Base-by-base conservation (phyloP, 306 rosid species). In the Quillaja saponaria region DNA sequence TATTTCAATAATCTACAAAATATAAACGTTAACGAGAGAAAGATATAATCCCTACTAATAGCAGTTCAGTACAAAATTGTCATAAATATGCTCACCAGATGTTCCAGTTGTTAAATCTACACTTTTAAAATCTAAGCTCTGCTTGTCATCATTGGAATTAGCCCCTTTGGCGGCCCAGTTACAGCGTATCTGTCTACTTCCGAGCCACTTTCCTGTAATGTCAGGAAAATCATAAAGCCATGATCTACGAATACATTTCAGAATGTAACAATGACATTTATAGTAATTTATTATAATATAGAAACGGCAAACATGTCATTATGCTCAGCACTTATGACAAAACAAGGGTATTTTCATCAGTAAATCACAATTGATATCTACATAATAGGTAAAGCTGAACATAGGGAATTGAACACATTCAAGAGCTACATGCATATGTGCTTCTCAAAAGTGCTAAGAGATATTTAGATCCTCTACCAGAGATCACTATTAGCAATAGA, bases 101-200 rank as follows among this genome's bases (percentile, higher is more conserved):
- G 81, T 51, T 73, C 95, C 96, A 80, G 35, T 74, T 50, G 95
- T 77, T 40, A 86, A 81, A 80, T 91, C 97, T 69, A 88, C 88
- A 74, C 73, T 82, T 65, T 69, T 85, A 3, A 85, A 76, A 83
- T 86, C 92, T 34, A 79, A 73, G 49, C 74, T 62, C 72, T 77
- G 87, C 70, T 73, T 91, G 63, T 86, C 98, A 82, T 88, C 96
- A 55, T 67, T 69, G 40, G 64, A 17, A 72, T 8, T 76, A 42
- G 90, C 85, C 65, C 97, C 97, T 79, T 88, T 91, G 13, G 92
- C 59, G 18, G 97, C 97, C 96, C 97, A 91, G 63, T 88, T 91
- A 59, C 97, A 91, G 35, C 97, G 86, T 51, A 91, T 88, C 61
- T 88, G 97, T 75, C 96, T 78, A 53, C 90, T 91, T 73, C 95